Base-by-base conservation (phyloP, 1,139 yeast genomes). In the Kazachstania sp. region DNA sequence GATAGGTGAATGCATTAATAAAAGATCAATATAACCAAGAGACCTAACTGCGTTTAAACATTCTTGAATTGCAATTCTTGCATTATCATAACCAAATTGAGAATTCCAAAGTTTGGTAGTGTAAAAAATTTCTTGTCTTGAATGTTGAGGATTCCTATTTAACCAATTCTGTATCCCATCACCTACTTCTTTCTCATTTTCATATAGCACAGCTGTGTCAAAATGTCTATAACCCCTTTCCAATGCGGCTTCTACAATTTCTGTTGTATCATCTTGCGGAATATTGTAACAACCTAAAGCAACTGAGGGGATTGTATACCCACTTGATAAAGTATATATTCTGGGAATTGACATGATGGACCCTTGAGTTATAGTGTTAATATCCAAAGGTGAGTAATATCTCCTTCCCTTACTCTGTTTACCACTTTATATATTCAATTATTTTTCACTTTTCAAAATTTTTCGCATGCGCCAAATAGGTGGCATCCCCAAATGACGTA, bases 141-240 rank as follows among this genome's bases (percentile, higher is more conserved):
- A 18, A 66, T 37, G 31, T 7, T 50, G 52, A 0, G 79, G 75
- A 39, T 73, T 73, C 37, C 76, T 78, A 3, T 67, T 56, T n/a
- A 83, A 52, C 78, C 81, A 83, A 43, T 70, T 55, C 4, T 71
- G 65, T 36, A 80, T 75, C 3, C 83, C 75, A 51, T 68, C 60
- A 56, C 71, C 73, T 47, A 79, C 72, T 56, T 76, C 82, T 9
- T 56, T 57, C 59, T 83, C 85, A 59, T 82, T 82, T 13, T 71
- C 69, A 60, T 84, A 84, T 30, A 65, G 62, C 19, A 72, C 71
- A 2, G 87, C 88, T 4, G 81, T 70, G 57, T 82, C 88, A 44
- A 82, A 69, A 55, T 82, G 88, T 53, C 94, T 75, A 61, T 83
- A 84, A 0, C 95, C 95, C 26, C 64, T 69, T 34, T 72, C 69